Conservation (phyloP, 306 rosid genomes). For the Pyrus bretschneideri region DNA sequence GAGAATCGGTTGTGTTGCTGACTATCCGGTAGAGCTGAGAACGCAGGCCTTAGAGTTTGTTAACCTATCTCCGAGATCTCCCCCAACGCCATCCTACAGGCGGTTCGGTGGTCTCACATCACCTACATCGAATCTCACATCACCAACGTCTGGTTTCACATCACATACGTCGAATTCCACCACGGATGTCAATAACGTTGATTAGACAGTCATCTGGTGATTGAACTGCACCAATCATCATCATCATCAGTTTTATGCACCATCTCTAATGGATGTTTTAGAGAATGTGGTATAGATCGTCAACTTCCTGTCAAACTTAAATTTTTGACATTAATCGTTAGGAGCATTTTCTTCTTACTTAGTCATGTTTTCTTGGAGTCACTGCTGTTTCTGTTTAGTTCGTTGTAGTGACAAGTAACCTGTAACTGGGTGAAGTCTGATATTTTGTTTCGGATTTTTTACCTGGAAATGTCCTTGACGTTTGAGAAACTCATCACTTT, state of each 20-base stretch:
- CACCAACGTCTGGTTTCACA: background rate
- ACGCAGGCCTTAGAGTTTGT: slow-evolving; percentile 78
- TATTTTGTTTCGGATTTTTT: background rate
- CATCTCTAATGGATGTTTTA: slow-evolving; percentile 13
- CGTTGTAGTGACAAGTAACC: background rate
- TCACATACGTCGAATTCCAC: slow-evolving; percentile 1
- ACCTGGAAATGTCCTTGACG: too few relatives aligned
- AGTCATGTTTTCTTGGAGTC: slow-evolving; percentile 3
- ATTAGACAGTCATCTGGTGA: slow-evolving; percentile 12
- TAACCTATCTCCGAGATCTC: slow-evolving; percentile 56
- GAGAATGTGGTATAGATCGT: background rate
- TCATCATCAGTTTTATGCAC: slow-evolving; percentile 10
- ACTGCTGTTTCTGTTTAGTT: slow-evolving; percentile 1
- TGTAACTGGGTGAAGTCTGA: background rate
- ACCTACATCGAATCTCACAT: slow-evolving; percentile 8
- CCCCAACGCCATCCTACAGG: slow-evolving; percentile 44
- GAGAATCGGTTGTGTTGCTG: slow-evolving; percentile 91
- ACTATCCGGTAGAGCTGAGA: slow-evolving; percentile 76
- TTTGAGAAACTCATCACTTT: too few relatives aligned
- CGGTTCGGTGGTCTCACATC: slow-evolving; percentile 26
- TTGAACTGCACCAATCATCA: slow-evolving; percentile 11
- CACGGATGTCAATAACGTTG: slow-evolving; percentile 5
- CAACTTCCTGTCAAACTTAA: slow-evolving; percentile 18
- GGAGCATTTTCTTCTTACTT: background rate
- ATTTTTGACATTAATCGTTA: slow-evolving; percentile 10